phyloP scores from a whole-genome alignment of 495 filamentous ascomycete species.

The Parmelia sp. region DNA sequence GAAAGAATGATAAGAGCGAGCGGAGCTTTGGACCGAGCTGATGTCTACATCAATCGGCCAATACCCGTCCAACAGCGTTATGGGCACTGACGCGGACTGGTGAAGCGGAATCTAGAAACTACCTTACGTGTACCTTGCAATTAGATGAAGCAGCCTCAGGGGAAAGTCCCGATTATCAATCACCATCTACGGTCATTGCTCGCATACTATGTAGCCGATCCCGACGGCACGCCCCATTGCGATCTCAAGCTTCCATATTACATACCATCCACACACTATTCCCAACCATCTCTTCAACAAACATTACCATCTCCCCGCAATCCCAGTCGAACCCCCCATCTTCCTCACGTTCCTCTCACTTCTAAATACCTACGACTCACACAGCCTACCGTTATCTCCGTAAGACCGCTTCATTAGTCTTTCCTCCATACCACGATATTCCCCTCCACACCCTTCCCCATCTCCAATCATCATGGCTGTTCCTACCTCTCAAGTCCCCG shows the following conservation, averaged over 20 bases:
- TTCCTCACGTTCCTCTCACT: background rate
- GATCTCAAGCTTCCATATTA: background rate
- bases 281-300: background rate
- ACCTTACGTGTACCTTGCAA: background rate
- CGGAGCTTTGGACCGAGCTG: slow-evolving; percentile 27
- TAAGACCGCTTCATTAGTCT: background rate
- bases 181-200: background rate
- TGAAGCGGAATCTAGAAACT: background rate
- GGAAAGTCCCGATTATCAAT: background rate
- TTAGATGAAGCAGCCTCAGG: background rate
- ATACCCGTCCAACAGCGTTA: slow-evolving; percentile 37
- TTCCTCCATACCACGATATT: background rate
- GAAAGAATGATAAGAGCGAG: slow-evolving; percentile 40
- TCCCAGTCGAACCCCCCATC: background rate
- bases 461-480: too few relatives aligned
- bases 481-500: background rate
- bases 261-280: background rate
- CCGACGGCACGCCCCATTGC: background rate
- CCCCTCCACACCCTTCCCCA: background rate
- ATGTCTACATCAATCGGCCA: slow-evolving; percentile 48
- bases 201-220: background rate
- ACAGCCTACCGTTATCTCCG: background rate
- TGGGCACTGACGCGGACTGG: slow-evolving; percentile 5
- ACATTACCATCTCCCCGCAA: background rate
- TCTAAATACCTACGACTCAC: background rate